Evolutionary conservation across 78 protist genomes (phyloP), one percentile per base, ranked within the genome.

Genomic region (Mantamonas sphyraenae): DNA sequence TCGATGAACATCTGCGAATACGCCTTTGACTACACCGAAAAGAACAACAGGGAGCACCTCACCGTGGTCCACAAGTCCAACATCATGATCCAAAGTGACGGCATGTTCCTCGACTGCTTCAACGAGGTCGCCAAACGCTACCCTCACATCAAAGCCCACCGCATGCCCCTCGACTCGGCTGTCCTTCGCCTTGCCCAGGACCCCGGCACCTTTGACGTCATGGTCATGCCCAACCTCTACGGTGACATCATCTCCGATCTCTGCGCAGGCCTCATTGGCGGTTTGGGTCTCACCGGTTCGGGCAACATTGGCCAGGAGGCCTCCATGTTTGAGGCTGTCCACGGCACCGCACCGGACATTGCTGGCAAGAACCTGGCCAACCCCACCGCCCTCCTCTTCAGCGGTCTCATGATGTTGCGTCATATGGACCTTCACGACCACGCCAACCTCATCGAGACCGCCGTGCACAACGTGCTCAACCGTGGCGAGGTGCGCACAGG

Each of bases 201-300:
- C 43, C 94, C 94, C 63, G 24, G 64, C 28, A 56, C 59, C 30
- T 74, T 83, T 43, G 94, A 86, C 39, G 94, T 89, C 40, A 80
- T 89, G 82, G 90, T 88, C 33, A 61, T 73, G 16, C 83, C 87
- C 60, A 89, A 89, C 74, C 64, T 89, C 40, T 89, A 79, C 73
- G 94, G 94, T 56, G 94, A 89, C 61, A 88, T 89, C 73, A 80
- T 89, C 50, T 71, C 82, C 45, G 91, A 86, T 67, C 76, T 86
- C 61, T 68, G 80, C 14, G 94, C 92, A 47, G 91, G 90, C 62
- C 42, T 89, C 59, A 80, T 85, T 45, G 94, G 94, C 40, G 92
- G 92, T 30, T 61, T 89, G 17, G 94, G 94, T 59, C 68, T 89
- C 30, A 83, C 92, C 10, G 87, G 90, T 53, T 86, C 91, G 22